Evolutionary conservation across 768 basidiomycete genomes (phyloP).

Genomic region (Infundibulicybe gibba): DNA sequence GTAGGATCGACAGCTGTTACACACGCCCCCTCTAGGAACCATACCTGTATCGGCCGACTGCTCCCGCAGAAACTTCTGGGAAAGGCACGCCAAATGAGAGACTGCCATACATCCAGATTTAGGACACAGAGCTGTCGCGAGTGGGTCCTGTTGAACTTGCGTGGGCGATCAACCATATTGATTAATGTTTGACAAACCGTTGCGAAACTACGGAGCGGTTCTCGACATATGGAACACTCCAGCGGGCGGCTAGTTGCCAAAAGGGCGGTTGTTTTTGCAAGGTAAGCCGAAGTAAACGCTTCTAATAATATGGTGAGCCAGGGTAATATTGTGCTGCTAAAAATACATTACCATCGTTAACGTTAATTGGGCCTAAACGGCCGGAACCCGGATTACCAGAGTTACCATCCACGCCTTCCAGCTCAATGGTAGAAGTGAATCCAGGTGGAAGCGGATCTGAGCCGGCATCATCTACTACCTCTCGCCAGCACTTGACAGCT

Average conservation of each 20-base stretch:
- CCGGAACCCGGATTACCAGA: slow-evolving; percentile 52
- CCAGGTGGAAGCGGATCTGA: slow-evolving; percentile 42
- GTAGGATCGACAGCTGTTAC: slow-evolving; percentile 48
- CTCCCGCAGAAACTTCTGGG: slow-evolving; percentile 35
- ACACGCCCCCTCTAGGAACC: slow-evolving; percentile 62
- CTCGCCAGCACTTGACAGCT: slow-evolving; percentile 52
- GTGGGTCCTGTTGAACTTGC: slow-evolving; percentile 30
- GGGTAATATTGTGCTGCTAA: neutral
- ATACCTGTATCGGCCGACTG: slow-evolving; percentile 23
- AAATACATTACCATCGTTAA: slow-evolving; percentile 47
- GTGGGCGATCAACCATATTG: no score
- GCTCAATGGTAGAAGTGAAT: slow-evolving; percentile 46
- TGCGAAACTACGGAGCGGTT: slow-evolving; percentile 33
- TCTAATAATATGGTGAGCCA: slow-evolving; percentile 22
- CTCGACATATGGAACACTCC: slow-evolving; percentile 46
- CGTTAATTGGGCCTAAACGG: slow-evolving; percentile 48
- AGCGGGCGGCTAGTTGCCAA: slow-evolving; percentile 27
- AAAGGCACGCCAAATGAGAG: slow-evolving; percentile 58
- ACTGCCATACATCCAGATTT: slow-evolving; percentile 41
- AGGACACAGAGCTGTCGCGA: slow-evolving; percentile 54
- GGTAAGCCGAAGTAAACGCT: slow-evolving; percentile 42
- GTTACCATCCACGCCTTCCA: slow-evolving; percentile 71
- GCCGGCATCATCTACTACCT: slow-evolving; percentile 16
- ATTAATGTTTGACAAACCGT: slow-evolving; percentile 21
- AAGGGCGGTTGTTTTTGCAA: slow-evolving; percentile 44